A percentile compares a stretch with the other conserved stretches of the same genome.
These are phyloP conservation scores for Cystoisospora suis DNA, from an alignment of 169 alveolate species.

Conservation along the genomic window DNA sequence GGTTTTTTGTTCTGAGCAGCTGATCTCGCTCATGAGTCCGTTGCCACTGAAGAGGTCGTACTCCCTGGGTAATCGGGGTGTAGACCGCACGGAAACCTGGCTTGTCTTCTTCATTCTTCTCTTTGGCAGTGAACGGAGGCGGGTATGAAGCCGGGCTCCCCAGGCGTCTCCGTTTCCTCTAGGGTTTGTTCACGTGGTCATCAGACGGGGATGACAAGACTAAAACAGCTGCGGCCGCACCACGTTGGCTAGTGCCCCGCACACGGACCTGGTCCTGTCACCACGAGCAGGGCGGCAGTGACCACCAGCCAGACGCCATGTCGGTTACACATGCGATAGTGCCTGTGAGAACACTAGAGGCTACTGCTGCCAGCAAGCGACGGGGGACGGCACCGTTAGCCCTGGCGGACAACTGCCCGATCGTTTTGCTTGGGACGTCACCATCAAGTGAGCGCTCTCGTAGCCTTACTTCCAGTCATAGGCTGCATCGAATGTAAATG, in stretches of 20 bases:
- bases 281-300: too few species aligned
- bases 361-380: background rate
- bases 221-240: too few species aligned
- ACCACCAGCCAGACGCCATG: too few species aligned
- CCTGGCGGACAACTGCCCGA: background rate
- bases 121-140: too few species aligned
- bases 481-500: slow-evolving; percentile 70
- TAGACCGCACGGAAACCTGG: too few species aligned
- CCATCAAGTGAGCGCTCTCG: background rate
- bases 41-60: background rate
- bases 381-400: background rate
- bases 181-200: too few species aligned
- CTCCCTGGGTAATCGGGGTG: background rate
- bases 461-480: slow-evolving; percentile 49
- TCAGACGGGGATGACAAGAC: too few species aligned
- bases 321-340: background rate
- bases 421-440: background rate
- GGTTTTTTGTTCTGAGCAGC: background rate
- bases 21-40: background rate
- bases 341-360: background rate
- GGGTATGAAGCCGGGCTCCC: too few species aligned
- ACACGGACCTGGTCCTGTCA: too few species aligned
- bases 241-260: too few species aligned
- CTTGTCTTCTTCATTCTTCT: too few species aligned
- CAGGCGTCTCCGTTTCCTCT: too few species aligned